Percentiles rank a stretch among this genome's conserved stretches.
Conservation (phyloP, 2,329 filamentous ascomycete genomes). For the Alternaria alternata region DNA sequence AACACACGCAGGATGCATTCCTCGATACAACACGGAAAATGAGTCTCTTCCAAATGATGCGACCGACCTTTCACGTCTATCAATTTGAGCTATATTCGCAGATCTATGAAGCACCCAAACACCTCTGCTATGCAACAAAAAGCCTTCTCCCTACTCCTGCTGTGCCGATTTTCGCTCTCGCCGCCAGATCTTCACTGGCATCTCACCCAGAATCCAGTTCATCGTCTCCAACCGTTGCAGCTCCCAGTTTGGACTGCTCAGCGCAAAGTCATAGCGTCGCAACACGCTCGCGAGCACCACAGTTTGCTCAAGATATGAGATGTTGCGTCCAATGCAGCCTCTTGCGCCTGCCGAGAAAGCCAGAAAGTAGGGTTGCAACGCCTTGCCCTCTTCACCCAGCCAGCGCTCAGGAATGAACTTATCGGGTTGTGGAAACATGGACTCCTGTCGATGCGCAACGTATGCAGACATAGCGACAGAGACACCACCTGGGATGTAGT, state of each 20-base stretch:
- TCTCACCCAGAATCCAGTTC: conserved; percentile 49
- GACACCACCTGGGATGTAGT: conserved; percentile 39
- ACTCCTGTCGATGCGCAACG: conserved; percentile 53
- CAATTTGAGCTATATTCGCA: too few species aligned
- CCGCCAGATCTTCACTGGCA: conserved; percentile 52
- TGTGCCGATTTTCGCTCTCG: conserved; percentile 28
- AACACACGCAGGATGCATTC: not conserved
- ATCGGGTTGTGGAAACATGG: conserved; percentile 42
- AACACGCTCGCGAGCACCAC: conserved; percentile 45
- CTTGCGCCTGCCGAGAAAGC: conserved; percentile 40
- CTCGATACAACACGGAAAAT: not conserved
- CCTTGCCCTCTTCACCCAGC: conserved; percentile 45
- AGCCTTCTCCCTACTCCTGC: conserved; percentile 6
- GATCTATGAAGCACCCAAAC: conserved; percentile 3
- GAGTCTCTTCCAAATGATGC: not conserved
- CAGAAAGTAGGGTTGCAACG: conserved; percentile 41
- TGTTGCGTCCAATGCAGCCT: conserved; percentile 44
- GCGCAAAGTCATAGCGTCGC: conserved; percentile 50
- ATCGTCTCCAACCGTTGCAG: conserved; percentile 48
- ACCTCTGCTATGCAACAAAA: conserved; percentile 7
- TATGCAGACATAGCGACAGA: conserved; percentile 55
- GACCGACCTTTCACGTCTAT: not conserved
- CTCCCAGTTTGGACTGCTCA: conserved; percentile 47
- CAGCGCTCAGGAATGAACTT: conserved; percentile 49
- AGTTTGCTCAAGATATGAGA: conserved; percentile 43